Base-by-base conservation (phyloP, 108 stramenopile genomes). In the Skeletonema tropicum region DNA sequence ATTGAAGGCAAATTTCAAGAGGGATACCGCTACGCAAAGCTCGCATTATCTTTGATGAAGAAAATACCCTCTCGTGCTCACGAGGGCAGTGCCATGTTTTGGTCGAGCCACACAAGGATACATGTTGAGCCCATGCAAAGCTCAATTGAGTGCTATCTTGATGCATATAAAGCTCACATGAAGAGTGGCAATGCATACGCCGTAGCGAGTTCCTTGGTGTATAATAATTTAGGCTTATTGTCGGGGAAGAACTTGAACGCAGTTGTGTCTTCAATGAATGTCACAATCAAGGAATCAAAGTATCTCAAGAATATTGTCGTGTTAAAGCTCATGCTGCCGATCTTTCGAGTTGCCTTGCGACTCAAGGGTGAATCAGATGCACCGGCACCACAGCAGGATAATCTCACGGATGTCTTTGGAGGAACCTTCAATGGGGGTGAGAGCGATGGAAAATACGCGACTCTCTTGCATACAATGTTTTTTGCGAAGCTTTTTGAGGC, bases 141-240 rank as follows among this genome's bases (percentile, higher is more conserved):
- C n/a, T n/a, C n/a, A n/a, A n/a, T n/a, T n/a, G n/a, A n/a, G n/a
- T n/a, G n/a, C n/a, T n/a, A n/a, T n/a, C 30, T 61, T 35, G 15
- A 46, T 35, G 62, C 64, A 9, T 52, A 62, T 9, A 32, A 26
- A 8, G 58, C 36, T 17, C 15, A 61, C 13, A 70, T 70, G 60
- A 23, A 30, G 32, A 39, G 42, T 19, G 75, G 75, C 3, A 59
- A 60, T 33, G 5, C 61, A 4, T 60, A 46, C 29, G 75, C 69
- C 46, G 38, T 58, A 12, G n/a, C n/a, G n/a, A n/a, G n/a, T n/a
- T n/a, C n/a, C n/a, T n/a, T n/a, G n/a, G n/a, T n/a, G n/a, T n/a
- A 61, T 46, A 30, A 41, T 46, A 15, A 11, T 3, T 6, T 2
- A n/a, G 9, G 58, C 15, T 42, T 76, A 14, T 71, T 38, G 69